Percentiles rank a stretch among this genome's conserved stretches.
Evolutionary conservation across 2,329 filamentous ascomycete species (phyloP).

Genomic region (Botrytis galanthina): DNA sequence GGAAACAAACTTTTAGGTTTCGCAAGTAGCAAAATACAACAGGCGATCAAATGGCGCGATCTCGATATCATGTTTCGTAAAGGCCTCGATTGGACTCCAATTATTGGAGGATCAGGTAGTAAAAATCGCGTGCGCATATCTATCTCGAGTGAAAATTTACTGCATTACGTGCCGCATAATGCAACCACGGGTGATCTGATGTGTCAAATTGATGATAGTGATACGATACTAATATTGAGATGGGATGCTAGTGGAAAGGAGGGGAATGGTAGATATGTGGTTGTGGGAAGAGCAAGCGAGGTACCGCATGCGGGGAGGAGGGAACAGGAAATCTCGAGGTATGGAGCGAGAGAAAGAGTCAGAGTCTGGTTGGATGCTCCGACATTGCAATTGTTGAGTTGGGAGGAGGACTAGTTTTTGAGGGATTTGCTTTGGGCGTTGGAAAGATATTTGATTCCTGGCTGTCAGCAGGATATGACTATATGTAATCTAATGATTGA

Average conservation of each 20-base stretch:
- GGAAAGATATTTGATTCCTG: background rate
- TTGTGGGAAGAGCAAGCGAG: background rate
- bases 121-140: background rate
- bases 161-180: background rate
- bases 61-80: background rate
- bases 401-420: background rate
- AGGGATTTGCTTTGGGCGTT: fast-evolving
- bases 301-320: background rate
- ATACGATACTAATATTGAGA: background rate
- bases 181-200: background rate
- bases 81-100: background rate
- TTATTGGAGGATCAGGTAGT: background rate
- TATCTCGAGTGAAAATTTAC: background rate
- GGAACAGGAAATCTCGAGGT: background rate
- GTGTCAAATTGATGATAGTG: background rate
- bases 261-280: background rate
- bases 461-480: too few relatives aligned
- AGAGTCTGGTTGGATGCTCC: background rate
- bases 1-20: background rate
- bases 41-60: background rate
- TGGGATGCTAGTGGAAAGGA: background rate
- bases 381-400: background rate
- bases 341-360: background rate
- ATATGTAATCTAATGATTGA: too few relatives aligned
- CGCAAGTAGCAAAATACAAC: background rate